phyloP scores from a whole-genome alignment of 2,329 filamentous ascomycete species.

The Pseudopyrenochaeta lycopersici region DNA sequence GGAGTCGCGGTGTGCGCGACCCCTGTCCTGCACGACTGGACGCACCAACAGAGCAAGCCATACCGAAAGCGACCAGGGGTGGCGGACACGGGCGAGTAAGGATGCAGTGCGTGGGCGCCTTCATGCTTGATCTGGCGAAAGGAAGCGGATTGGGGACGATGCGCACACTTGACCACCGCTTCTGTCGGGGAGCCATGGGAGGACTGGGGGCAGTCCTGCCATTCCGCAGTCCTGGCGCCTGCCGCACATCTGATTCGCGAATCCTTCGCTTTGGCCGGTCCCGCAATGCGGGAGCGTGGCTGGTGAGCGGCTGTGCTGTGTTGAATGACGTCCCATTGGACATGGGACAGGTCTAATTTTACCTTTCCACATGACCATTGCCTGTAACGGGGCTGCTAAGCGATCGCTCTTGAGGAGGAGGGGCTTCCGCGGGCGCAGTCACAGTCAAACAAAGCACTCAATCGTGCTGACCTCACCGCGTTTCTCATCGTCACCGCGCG shows the following conservation, averaged over 20 bases:
- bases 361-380: slow-evolving; percentile 28
- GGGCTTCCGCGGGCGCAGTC: slow-evolving; percentile 28
- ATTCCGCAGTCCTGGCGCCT: slow-evolving; percentile 25
- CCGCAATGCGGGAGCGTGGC: slow-evolving; percentile 27
- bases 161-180: slow-evolving; percentile 41
- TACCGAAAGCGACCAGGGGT: slow-evolving; percentile 29
- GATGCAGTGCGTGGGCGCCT: slow-evolving; percentile 23
- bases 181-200: slow-evolving; percentile 32
- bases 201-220: slow-evolving; percentile 17
- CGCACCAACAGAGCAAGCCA: slow-evolving; percentile 26
- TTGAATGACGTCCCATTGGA: slow-evolving; percentile 23
- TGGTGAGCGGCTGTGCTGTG: slow-evolving; percentile 35
- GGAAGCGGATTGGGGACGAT: slow-evolving; percentile 40
- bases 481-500: slow-evolving; percentile 17
- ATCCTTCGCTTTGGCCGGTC: slow-evolving; percentile 33
- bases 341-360: slow-evolving; percentile 20
- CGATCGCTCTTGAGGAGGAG: slow-evolving; percentile 26
- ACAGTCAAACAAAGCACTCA: slow-evolving; percentile 14
- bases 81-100: slow-evolving; percentile 32
- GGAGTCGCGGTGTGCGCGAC: slow-evolving; percentile 48
- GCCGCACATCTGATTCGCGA: slow-evolving; percentile 28
- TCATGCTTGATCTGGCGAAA: slow-evolving; percentile 35
- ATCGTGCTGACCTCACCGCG: slow-evolving; percentile 42
- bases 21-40: slow-evolving; percentile 31
- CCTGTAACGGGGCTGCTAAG: slow-evolving; percentile 24